Base-by-base conservation (phyloP, 805 yeast genomes). In the Yarrowia bubula region DNA sequence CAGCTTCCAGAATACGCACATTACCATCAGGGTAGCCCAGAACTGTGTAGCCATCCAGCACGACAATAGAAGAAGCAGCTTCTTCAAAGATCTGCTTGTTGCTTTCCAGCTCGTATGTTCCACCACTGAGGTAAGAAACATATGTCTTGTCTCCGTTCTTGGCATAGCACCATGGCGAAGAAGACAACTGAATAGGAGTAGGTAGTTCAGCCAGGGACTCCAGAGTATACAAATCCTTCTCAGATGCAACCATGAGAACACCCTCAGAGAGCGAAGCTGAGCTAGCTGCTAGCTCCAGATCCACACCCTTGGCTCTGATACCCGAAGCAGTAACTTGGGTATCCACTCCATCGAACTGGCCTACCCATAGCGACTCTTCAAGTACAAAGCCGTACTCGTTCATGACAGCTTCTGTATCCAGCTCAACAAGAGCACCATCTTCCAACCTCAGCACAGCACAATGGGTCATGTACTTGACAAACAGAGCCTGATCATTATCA, bases 71-170 rank as follows among this genome's bases (percentile, higher is more conserved):
- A 15, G 61, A 55, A 2, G 61, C 61, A 13, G 46, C 18, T 1
- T 55, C 61, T 1, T 37, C 11, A 15, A 32, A 55, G 1, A 55
- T 3, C 39, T 55, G 13, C 31, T 41, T 13, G 8, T 31, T 41
- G 28, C 31, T n/a, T n/a, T 22, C 28, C 32, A 55, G 3, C 44
- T 55, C 61, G 3, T 15, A 55, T 1, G 61, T 55, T 3, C 61
- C 61, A 3, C 47, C 61, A 3, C 32, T 55, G 47, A 55, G 61
- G 8, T 55, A 55, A 10, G 61, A 55, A 17, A 55, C 61, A 13
- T 55, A 55, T 8, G 18, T 15, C 31, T 55, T 55, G 31, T 31
- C 33, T 6, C 61, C 61, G 14, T 55, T 55, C 15, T 39, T 39
- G 7, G 61, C 61, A 17, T 55, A 41, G 47, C 38, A 35, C 61